Evolutionary conservation across 176 grass and related monocot genomes (phyloP).

Genomic region (Carex scoparia): DNA sequence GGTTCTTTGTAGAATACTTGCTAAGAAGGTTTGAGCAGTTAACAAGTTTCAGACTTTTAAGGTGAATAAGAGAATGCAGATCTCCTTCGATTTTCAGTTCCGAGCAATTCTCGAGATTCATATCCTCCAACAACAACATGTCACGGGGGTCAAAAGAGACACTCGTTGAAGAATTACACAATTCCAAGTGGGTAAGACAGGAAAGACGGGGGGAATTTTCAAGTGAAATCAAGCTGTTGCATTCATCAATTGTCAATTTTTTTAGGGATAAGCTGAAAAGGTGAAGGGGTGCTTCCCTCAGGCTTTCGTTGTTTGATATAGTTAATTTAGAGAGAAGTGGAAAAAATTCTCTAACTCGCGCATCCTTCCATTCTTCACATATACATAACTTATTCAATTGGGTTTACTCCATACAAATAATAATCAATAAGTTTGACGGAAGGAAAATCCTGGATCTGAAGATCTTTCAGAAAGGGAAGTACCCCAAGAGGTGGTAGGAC

Average conservation of each 20-base stretch:
- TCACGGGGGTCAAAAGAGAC: neutral
- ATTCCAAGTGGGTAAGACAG: no score
- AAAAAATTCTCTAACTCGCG: neutral
- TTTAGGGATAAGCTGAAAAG: neutral
- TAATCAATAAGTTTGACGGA: no score
- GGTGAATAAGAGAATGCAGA: neutral
- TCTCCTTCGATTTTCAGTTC: neutral
- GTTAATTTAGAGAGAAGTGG: neutral
- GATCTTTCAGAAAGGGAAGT: neutral
- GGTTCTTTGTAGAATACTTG: neutral
- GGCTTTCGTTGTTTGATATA: neutral
- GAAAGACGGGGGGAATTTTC: no score
- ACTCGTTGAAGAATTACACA: no score
- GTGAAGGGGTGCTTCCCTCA: neutral
- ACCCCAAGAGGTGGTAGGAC: conserved; percentile 13
- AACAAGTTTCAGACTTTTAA: neutral
- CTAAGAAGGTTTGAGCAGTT: neutral
- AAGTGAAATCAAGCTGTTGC: neutral
- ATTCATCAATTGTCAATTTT: neutral
- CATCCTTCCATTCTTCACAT: no score
- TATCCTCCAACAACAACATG: neutral
- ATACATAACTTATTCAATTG: no score
- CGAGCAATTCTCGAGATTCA: neutral
- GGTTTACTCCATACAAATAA: no score
- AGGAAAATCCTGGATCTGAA: no score